Evolutionary conservation across 1,284 basidiomycete genomes (phyloP).

Genomic region (Tilletia horrida): DNA sequence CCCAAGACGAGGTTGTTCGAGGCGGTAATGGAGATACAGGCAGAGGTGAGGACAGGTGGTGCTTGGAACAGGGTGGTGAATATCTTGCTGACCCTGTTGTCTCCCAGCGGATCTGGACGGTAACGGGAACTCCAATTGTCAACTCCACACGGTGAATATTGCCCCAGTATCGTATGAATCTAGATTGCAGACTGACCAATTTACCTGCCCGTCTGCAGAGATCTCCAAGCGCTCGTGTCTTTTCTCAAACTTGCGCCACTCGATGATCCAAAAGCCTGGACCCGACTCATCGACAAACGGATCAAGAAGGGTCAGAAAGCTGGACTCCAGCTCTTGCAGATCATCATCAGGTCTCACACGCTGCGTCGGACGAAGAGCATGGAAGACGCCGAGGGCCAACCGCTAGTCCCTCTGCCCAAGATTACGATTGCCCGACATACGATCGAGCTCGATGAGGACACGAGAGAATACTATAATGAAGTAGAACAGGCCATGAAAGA

Average conservation of each 20-base stretch:
- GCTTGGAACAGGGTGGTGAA: not conserved
- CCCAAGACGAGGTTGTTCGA: conserved; percentile 76
- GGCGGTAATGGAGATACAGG: conserved; percentile 67
- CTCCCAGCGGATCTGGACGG: conserved; percentile 51
- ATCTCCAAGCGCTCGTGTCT: conserved; percentile 76
- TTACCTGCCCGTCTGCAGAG: conserved; percentile 57
- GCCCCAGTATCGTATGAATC: conserved; percentile 56
- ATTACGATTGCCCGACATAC: conserved; percentile 58
- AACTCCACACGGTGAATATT: conserved; percentile 63
- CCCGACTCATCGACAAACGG: conserved; percentile 65
- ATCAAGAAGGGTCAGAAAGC: conserved; percentile 21
- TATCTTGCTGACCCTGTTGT: not conserved
- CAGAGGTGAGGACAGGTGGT: conserved; percentile 57
- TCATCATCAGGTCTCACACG: conserved; percentile 76
- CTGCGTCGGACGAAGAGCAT: conserved; percentile 83
- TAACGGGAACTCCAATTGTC: conserved; percentile 83
- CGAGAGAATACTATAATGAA: conserved; percentile 71
- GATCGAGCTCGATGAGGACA: conserved; percentile 68
- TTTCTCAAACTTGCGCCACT: conserved; percentile 76
- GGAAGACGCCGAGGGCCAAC: conserved; percentile 26
- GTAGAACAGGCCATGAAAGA: conserved; percentile 67
- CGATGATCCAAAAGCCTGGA: conserved; percentile 65
- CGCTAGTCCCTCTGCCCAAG: conserved; percentile 19
- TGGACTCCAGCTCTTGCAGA: conserved; percentile 58
- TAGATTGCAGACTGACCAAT: conserved; percentile 3